A percentile compares a stretch with the other conserved stretches of the same genome.
Conservation (phyloP, 768 basidiomycete genomes). For the Lactarius hengduanensis region DNA sequence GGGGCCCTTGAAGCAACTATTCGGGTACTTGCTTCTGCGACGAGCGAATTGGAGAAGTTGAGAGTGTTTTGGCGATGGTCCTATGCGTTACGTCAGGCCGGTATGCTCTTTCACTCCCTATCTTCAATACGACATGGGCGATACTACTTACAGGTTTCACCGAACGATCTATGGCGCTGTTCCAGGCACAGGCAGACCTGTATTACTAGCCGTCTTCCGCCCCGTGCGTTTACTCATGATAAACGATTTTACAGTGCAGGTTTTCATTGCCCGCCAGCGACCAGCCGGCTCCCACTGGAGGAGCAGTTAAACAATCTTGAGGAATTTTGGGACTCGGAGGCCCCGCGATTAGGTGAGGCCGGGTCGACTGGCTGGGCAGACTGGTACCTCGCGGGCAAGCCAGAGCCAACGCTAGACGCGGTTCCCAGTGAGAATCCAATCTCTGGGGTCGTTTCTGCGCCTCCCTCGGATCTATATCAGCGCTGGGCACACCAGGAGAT, state of each 20-base stretch:
- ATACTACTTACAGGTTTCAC: slow-evolving; percentile 50
- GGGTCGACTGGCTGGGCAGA: slow-evolving; percentile 65
- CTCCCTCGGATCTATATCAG: slow-evolving; percentile 55
- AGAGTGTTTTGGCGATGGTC: slow-evolving; percentile 72
- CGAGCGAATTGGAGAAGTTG: slow-evolving; percentile 50
- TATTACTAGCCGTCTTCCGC: slow-evolving; percentile 39
- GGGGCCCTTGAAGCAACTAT: slow-evolving; percentile 52
- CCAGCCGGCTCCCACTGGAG: slow-evolving; percentile 46
- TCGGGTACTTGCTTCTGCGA: slow-evolving; percentile 46
- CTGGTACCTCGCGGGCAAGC: slow-evolving; percentile 52
- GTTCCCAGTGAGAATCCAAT: slow-evolving; percentile 15
- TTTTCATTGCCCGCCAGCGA: slow-evolving; percentile 53
- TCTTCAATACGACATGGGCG: slow-evolving; percentile 3
- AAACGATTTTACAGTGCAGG: slow-evolving; percentile 41
- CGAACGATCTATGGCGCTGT: slow-evolving; percentile 73
- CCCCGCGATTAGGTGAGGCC: slow-evolving; percentile 69
- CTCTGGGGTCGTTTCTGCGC: slow-evolving; percentile 33
- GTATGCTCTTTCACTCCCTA: slow-evolving; percentile 38
- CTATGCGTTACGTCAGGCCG: slow-evolving; percentile 61
- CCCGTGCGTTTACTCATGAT: not conserved
- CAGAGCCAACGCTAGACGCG: slow-evolving; percentile 31
- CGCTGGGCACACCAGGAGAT: slow-evolving; percentile 64
- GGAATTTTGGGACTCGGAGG: slow-evolving; percentile 83
- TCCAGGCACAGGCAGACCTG: slow-evolving; percentile 85
- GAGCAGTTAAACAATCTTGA: slow-evolving; percentile 59